These are phyloP conservation scores for Wickerhamiella infanticola DNA, from an alignment of 1,139 yeast species.

Conservation along the genomic window DNA sequence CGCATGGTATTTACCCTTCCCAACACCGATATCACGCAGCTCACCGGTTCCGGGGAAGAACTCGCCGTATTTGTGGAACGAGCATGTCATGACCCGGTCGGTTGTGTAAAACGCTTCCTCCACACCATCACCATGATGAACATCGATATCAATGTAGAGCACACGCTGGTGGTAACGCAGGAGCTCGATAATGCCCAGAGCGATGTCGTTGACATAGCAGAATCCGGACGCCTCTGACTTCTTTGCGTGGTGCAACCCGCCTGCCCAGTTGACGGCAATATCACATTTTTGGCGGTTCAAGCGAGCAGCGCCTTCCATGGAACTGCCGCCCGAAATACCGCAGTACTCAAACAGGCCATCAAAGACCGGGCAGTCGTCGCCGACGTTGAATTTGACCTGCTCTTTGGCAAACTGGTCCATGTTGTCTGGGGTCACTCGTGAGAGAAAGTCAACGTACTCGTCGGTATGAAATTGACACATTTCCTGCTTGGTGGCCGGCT, in stretches of 20 bases:
- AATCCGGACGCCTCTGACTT: conserved; percentile 93
- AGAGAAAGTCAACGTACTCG: conserved; percentile 85
- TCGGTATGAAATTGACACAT: conserved; percentile 98
- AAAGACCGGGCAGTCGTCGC: conserved; percentile 94
- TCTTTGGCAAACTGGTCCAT: conserved; percentile 83
- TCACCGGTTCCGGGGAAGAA: conserved; percentile 96
- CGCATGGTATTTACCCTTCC: conserved; percentile 75
- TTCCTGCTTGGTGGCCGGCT: conserved; percentile 96
- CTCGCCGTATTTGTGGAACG: conserved; percentile 94
- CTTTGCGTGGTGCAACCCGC: conserved; percentile 94
- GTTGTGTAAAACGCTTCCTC: conserved; percentile 96
- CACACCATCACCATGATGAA: conserved; percentile 97
- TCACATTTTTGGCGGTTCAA: conserved; percentile 88
- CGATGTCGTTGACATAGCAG: conserved; percentile 84
- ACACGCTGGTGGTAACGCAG: conserved; percentile 88
- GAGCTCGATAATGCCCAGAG: conserved; percentile 76
- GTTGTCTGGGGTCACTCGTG: conserved; percentile 89
- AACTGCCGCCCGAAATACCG: conserved; percentile 89
- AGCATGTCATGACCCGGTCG: conserved; percentile 93
- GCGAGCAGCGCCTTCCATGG: conserved; percentile 94
- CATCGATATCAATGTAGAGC: conserved; percentile 88
- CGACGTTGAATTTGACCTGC: conserved; percentile 87
- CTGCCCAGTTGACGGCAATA: conserved; percentile 92
- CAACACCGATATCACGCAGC: conserved; percentile 74
- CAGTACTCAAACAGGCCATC: conserved; percentile 94